Percentiles rank a stretch among this genome's conserved stretches.
Conservation (phyloP, 176 grass and related monocot genomes). For the Triticum turgidum region DNA sequence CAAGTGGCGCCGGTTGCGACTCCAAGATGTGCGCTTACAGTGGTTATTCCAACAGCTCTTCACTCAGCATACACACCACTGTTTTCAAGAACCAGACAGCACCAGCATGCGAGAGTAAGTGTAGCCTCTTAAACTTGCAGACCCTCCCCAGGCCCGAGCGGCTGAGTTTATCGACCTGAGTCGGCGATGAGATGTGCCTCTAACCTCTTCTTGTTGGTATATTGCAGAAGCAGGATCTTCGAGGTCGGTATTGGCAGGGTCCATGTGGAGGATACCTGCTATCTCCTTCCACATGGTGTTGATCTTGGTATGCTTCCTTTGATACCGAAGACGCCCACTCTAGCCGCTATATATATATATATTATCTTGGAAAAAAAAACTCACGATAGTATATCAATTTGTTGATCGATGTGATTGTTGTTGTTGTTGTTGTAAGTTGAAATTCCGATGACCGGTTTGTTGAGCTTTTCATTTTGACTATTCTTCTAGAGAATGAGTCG, state of each 20-base stretch:
- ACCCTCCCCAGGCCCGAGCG: neutral
- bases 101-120: conserved; percentile 55
- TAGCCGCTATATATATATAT: neutral
- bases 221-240: conserved; percentile 44
- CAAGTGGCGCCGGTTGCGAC: conserved; percentile 20
- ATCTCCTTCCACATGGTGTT: conserved; percentile 47
- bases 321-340: neutral
- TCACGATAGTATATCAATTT: neutral
- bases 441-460: neutral
- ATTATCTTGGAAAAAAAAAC: neutral
- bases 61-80: conserved; percentile 28
- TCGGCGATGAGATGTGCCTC: neutral
- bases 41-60: conserved; percentile 45
- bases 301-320: conserved; percentile 49
- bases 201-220: conserved; percentile 17
- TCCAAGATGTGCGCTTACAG: conserved; percentile 43
- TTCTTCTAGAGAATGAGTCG: conserved; percentile 5
- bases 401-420: neutral
- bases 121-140: neutral
- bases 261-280: conserved; percentile 36
- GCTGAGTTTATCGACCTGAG: neutral
- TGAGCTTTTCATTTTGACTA: conserved; percentile 1
- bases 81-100: conserved; percentile 25
- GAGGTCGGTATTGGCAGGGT: neutral
- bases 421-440: neutral